Evolutionary conservation across 495 filamentous ascomycete genomes (phyloP).

Genomic region (Xylaria bambusicola): DNA sequence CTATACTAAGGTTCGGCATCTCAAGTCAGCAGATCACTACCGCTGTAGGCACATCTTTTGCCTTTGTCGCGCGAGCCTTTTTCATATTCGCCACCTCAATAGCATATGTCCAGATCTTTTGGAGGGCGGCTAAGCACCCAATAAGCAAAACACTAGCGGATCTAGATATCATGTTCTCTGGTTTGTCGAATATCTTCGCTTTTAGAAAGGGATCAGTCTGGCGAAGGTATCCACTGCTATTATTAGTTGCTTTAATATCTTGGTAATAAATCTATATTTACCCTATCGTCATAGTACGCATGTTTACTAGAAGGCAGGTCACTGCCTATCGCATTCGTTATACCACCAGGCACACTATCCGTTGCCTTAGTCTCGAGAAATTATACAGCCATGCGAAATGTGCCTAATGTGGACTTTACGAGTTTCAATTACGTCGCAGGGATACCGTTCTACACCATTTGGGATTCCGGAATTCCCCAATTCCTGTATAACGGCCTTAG

Average conservation of each 20-base stretch:
- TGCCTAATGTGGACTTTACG: background rate
- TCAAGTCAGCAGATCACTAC: background rate
- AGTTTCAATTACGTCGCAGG: constrained; percentile 1
- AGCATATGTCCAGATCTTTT: background rate
- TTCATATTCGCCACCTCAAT: background rate
- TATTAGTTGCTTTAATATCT: background rate
- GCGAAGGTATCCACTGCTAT: background rate
- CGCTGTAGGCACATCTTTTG: background rate
- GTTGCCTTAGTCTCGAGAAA: background rate
- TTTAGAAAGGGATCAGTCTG: background rate
- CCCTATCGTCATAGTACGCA: background rate
- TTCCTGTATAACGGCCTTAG: background rate
- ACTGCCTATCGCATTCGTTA: background rate
- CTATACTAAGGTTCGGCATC: background rate
- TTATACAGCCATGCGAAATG: background rate
- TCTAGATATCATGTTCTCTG: background rate
- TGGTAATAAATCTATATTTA: background rate
- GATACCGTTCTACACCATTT: background rate
- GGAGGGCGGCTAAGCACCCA: background rate
- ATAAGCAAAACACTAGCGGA: background rate
- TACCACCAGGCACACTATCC: background rate
- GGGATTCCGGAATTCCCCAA: background rate
- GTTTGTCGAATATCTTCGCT: background rate
- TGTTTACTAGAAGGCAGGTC: background rate
- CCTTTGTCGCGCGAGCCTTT: background rate